phyloP scores from a whole-genome alignment of 495 filamentous ascomycete genomes.

The Talaromyces wortmannii region DNA sequence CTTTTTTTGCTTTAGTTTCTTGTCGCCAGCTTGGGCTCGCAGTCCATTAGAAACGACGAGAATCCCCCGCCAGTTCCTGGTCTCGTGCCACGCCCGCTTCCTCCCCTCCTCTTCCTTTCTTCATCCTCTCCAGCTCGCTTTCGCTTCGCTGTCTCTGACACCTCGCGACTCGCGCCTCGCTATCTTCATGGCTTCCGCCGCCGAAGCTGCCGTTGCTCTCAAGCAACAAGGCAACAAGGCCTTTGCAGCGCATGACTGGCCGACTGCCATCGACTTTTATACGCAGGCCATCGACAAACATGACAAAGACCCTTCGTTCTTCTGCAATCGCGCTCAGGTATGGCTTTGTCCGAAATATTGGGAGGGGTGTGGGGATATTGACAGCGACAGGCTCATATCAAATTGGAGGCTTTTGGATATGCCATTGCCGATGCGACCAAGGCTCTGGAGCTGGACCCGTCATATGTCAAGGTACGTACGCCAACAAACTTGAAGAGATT shows the following conservation, averaged over 20 bases:
- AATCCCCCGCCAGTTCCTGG: neutral
- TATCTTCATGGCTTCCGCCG: constrained; percentile 37
- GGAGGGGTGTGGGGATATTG: neutral
- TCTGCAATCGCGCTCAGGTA: constrained; percentile 91
- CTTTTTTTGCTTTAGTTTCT: neutral
- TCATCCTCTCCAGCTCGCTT: neutral
- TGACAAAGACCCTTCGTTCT: constrained; percentile 80
- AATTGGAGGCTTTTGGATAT: constrained; percentile 89
- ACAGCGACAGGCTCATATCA: constrained; percentile 73
- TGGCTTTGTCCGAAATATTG: constrained; percentile 11
- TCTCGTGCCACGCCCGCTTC: constrained; percentile 8
- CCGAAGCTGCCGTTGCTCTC: constrained; percentile 66
- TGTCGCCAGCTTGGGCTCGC: neutral
- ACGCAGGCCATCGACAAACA: constrained; percentile 83
- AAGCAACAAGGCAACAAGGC: constrained; percentile 95
- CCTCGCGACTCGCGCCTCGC: constrained; percentile 7
- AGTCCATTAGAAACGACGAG: no score
- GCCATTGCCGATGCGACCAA: constrained; percentile 90
- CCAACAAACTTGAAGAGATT: neutral
- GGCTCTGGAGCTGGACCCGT: constrained; percentile 85
- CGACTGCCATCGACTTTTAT: constrained; percentile 76
- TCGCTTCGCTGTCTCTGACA: neutral
- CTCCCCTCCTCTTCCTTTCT: constrained; percentile 5
- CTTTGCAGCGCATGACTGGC: constrained; percentile 85
- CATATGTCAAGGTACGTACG: constrained; percentile 69